These are phyloP conservation scores for Termitomyces sp. DNA, from an alignment of 768 basidiomycete genomes.

Conservation along the genomic window DNA sequence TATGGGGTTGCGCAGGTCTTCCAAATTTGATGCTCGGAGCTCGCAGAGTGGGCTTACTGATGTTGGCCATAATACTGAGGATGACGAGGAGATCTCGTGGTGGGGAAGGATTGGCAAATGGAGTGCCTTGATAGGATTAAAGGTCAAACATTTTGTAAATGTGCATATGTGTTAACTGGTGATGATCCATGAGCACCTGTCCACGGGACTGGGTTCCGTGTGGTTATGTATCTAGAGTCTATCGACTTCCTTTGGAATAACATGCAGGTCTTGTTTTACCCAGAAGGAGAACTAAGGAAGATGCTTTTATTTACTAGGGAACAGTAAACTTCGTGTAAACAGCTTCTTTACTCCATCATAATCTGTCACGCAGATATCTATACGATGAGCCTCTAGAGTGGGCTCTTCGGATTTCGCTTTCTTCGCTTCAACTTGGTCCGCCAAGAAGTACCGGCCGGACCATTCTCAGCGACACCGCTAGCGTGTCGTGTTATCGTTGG, in stretches of 20 bases:
- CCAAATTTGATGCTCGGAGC: constrained; percentile 6
- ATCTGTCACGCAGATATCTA: constrained; percentile 8
- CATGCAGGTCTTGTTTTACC: neutral
- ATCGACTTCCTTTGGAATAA: neutral
- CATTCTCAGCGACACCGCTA: constrained; percentile 9
- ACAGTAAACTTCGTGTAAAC: constrained; percentile 11
- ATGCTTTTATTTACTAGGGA: neutral
- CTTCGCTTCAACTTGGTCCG: constrained; percentile 9
- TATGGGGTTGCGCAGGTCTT: constrained; percentile 18
- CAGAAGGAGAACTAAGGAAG: neutral
- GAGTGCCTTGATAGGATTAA: constrained; percentile 16
- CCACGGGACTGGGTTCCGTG: neutral
- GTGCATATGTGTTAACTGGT: constrained; percentile 11
- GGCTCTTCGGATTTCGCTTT: constrained; percentile 22
- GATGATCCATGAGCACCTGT: neutral
- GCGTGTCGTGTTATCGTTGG: constrained; percentile 5
- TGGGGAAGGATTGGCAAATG: constrained; percentile 17
- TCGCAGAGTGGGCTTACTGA: neutral
- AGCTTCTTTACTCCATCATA: constrained; percentile 15
- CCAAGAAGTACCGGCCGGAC: constrained; percentile 11
- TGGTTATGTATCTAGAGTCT: neutral
- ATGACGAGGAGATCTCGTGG: constrained; percentile 8
- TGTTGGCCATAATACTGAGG: neutral
- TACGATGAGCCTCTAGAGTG: constrained; percentile 35
- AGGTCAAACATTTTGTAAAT: constrained; percentile 17